Conservation (phyloP, 1,284 basidiomycete genomes). For the Pseudozyma sp. region DNA sequence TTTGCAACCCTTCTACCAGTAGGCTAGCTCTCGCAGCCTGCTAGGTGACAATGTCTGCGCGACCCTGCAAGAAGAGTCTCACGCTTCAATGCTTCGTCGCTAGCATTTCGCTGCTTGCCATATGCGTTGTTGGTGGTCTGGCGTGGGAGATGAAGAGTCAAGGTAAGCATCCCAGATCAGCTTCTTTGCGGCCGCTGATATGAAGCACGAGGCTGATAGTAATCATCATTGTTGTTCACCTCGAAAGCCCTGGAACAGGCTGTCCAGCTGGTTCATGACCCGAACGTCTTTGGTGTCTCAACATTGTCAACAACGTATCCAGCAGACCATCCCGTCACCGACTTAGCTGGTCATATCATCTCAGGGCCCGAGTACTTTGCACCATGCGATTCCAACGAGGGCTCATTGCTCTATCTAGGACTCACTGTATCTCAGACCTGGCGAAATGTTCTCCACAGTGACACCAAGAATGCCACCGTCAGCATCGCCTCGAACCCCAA, state of each 20-base stretch:
- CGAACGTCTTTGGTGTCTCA: slow-evolving; percentile 52
- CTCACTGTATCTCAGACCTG: slow-evolving; percentile 66
- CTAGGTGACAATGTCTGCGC: too few species aligned
- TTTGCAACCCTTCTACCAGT: too few species aligned
- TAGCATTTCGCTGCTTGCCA: background rate
- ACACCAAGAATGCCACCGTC: slow-evolving; percentile 51
- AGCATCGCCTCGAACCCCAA: slow-evolving; percentile 56
- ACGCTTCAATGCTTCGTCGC: background rate
- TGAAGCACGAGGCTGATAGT: too few species aligned
- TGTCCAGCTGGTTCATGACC: slow-evolving; percentile 36
- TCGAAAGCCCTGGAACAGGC: slow-evolving; percentile 40
- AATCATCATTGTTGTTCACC: too few species aligned
- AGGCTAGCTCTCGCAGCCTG: too few species aligned
- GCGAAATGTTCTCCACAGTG: slow-evolving; percentile 54
- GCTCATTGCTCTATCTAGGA: slow-evolving; percentile 64
- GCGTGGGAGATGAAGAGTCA: slow-evolving; percentile 33
- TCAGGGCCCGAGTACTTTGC: slow-evolving; percentile 65
- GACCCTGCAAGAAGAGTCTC: too few species aligned
- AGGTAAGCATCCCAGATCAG: background rate
- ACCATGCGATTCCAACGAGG: slow-evolving; percentile 52
- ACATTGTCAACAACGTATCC: slow-evolving; percentile 54
- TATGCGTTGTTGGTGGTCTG: background rate
- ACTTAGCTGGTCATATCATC: slow-evolving; percentile 41
- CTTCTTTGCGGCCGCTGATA: background rate
- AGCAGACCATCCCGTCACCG: slow-evolving; percentile 23